Base-by-base conservation (phyloP, 352 stramenopile genomes). In the Thalassiosira livingstoniorum region DNA sequence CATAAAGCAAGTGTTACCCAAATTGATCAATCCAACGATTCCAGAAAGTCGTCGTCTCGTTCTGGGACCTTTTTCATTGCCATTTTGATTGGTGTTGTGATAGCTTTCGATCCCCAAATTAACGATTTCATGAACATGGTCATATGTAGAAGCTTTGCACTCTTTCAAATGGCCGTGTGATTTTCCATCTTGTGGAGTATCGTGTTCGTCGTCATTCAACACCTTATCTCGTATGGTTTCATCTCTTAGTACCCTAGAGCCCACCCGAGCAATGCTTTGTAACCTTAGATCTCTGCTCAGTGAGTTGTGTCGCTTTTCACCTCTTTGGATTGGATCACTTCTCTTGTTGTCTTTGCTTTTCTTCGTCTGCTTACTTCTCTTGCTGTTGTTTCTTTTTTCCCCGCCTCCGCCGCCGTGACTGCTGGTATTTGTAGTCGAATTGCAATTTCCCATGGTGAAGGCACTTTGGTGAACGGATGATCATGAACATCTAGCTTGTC, bases 1-100 rank as follows among this genome's bases (percentile, higher is more conserved):
- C 91, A 99, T 97, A 81, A 99, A 99, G 82, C 97, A 99, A 25
- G 98, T 99, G 78, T 99, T 99, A 25, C 98, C 97, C 35, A 99
- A 69, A 61, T 95, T 95, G 21, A 64, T 75, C 15, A 95, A 65
- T 25, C 91, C 90, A 31, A 94, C 86, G 80, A 43, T 75, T 80
- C 64, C 78, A 80, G 61, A 84, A 68, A 53, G 58, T 85, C 76
- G 23, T 87, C 2, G 74, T 87, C 70, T 47, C 43, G 32, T 60
- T 85, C 5, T 57, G 85, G n/a, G 66, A 54, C 43, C 80, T 64
- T 67, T 21, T 78, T 87, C 71, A 58, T 91, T 7, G 4, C 62
- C 29, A 67, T 82, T 55, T 43, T 65, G 27, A 10, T 61, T 60
- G 4, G 18, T 68, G 58, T 47, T 69, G 43, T 80, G 47, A 51